Evolutionary conservation across 345 rosid genomes (phyloP).

Genomic region (Kernera saxatilis): DNA sequence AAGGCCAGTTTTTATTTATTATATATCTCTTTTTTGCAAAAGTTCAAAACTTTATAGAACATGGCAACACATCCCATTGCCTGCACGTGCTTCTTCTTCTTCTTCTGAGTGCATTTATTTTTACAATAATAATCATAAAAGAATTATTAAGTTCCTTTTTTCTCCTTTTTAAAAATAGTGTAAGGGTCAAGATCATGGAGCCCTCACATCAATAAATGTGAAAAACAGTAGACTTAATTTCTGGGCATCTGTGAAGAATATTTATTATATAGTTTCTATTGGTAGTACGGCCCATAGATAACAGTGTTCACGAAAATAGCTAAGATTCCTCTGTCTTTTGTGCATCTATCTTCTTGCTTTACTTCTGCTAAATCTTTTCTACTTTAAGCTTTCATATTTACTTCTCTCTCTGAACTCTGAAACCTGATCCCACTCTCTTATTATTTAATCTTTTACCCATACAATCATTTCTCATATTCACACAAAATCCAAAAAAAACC

Average conservation of each 20-base stretch:
- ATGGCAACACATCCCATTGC: constrained; percentile 36
- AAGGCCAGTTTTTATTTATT: constrained; percentile 4
- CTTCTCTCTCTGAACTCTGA: constrained; percentile 17
- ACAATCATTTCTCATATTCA: not conserved
- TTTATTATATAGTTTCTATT: constrained; percentile 27
- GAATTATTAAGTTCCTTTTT: constrained; percentile 4
- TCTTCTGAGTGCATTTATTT: constrained; percentile 30
- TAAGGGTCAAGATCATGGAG: constrained; percentile 36
- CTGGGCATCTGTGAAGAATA: constrained; percentile 29
- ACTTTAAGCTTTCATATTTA: constrained; percentile 32
- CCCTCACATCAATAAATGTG: constrained; percentile 35
- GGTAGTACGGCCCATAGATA: constrained; percentile 31
- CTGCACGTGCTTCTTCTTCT: constrained; percentile 53
- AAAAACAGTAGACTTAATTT: constrained; percentile 18
- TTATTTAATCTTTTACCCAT: constrained; percentile 21
- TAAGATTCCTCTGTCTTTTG: constrained; percentile 40
- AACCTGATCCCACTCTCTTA: constrained; percentile 10
- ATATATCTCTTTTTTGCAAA: constrained; percentile 3
- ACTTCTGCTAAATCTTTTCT: constrained; percentile 19
- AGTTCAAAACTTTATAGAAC: constrained; percentile 30
- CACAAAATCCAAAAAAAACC: constrained; percentile 9
- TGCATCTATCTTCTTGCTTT: constrained; percentile 17
- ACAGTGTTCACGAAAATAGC: constrained; percentile 35
- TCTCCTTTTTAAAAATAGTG: constrained; percentile 18
- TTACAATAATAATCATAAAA: constrained; percentile 32